Evolutionary conservation across 2,329 filamentous ascomycete species (phyloP), one percentile per base, ranked within the genome.

Genomic region (Pseudogymnoascus verrucosus): DNA sequence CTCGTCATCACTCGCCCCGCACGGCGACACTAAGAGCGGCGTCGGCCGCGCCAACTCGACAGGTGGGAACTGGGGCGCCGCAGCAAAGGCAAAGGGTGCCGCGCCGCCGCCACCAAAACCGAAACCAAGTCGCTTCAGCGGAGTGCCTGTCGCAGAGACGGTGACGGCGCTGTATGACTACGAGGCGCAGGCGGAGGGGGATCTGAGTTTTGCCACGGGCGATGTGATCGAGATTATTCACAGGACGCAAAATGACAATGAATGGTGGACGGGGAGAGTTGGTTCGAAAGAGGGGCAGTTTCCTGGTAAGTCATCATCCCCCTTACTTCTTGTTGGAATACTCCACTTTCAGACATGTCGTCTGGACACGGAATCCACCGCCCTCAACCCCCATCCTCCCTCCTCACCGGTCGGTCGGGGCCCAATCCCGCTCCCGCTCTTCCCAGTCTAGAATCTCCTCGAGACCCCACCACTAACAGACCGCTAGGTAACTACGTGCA

Each of bases 161-260:
- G 92, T 89, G 36, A 97, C 92, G 2, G 95, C 95, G 6, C 77
- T 99, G 66, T 99, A 97, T 76, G 95, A 98, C 73, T 99, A 96
- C 72, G 91, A 96, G 66, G 95, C 95, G 5, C 93, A 98, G 74
- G 93, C 93, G 1, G 92, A 96, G 67, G 93, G 93, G 2, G 95
- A 99, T 74, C 79, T 99, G 67, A 96, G 90, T 71, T 99, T 99
- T 78, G 84, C 83, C 16, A 86, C 91, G 0, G 93, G 93, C 4
- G 95, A 99, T 66, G 78, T 89, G 4, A 98, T 99, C 71, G 93
- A 98, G 75, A 93, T 99, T 69, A 75, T 95, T 2, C 83, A 82
- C 65, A 84, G 90, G 69, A 96, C 91, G n/a, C 82, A 84, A 67
- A 97, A 96, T 71, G 88, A 91, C 61, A 98, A 99, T 70, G 95